phyloP scores from a whole-genome alignment of 2,329 filamentous ascomycete species.

The Ascomycota sp. region DNA sequence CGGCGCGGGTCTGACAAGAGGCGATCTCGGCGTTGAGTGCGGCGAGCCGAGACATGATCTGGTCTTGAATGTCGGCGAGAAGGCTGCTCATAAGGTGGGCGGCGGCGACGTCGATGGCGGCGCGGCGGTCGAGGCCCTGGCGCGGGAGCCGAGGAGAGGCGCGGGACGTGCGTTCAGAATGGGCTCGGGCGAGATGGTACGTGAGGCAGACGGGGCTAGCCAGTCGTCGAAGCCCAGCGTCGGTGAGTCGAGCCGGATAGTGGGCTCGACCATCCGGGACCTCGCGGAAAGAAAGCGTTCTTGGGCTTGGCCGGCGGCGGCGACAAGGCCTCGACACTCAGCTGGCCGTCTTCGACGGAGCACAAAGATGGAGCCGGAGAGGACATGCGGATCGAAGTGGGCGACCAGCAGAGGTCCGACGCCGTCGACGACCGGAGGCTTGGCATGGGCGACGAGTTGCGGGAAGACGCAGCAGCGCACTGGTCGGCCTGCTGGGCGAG shows the following conservation, averaged over 20 bases:
- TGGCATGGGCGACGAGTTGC: slow-evolving; percentile 17
- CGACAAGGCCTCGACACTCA: slow-evolving; percentile 3
- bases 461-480: slow-evolving; percentile 17
- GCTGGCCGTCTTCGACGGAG: slow-evolving; percentile 3
- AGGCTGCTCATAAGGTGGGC: slow-evolving; percentile 28
- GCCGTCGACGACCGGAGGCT: slow-evolving; percentile 25
- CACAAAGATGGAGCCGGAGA: slow-evolving; percentile 23
- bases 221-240: slow-evolving; percentile 34
- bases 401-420: slow-evolving; percentile 24
- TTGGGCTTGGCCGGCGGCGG: slow-evolving; percentile 10
- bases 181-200: slow-evolving; percentile 5
- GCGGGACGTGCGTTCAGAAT: slow-evolving; percentile 3
- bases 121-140: slow-evolving; percentile 5
- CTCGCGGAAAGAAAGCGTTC: slow-evolving; percentile 18
- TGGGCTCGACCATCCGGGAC: slow-evolving; percentile 19
- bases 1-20: slow-evolving; percentile 7
- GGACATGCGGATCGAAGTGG: slow-evolving; percentile 21
- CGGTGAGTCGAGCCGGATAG: slow-evolving; percentile 37
- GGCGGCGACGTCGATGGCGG: slow-evolving; percentile 20
- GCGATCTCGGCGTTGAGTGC: slow-evolving; percentile 21
- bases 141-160: slow-evolving; percentile 2
- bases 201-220: slow-evolving; percentile 7
- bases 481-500: slow-evolving; percentile 26
- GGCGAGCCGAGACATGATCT: slow-evolving; percentile 26
- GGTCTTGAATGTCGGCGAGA: slow-evolving; percentile 24